Conservation (phyloP, 2,329 filamentous ascomycete genomes). For the Xylariaceae sp. region DNA sequence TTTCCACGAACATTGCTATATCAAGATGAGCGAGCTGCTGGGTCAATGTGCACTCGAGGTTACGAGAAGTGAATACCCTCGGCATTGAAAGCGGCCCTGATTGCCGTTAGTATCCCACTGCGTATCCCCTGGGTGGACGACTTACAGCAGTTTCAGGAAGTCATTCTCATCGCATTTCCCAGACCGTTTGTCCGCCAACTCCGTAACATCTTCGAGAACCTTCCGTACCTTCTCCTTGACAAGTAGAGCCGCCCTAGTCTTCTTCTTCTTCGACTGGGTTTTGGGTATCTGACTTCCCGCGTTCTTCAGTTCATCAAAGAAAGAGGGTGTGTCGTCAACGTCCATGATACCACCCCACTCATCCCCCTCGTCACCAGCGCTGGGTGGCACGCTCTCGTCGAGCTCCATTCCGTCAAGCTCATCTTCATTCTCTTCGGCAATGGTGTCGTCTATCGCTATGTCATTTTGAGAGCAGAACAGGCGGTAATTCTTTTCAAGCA, state of each 20-base stretch:
- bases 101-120: not conserved
- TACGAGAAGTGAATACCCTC: slow-evolving; percentile 89
- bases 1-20: too few species aligned
- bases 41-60: slow-evolving; percentile 15
- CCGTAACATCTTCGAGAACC: slow-evolving; percentile 76
- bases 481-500: slow-evolving; percentile 85
- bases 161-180: slow-evolving; percentile 90
- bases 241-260: slow-evolving; percentile 73
- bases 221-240: slow-evolving; percentile 84
- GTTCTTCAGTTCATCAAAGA: slow-evolving; percentile 66
- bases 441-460: slow-evolving; percentile 68
- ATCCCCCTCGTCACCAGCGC: slow-evolving; percentile 30
- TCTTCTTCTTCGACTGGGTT: slow-evolving; percentile 67
- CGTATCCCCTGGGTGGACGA: not conserved
- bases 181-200: slow-evolving; percentile 74
- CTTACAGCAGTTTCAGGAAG: slow-evolving; percentile 68
- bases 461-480: slow-evolving; percentile 88
- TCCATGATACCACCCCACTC: slow-evolving; percentile 49
- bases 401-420: slow-evolving; percentile 33
- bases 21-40: too few species aligned
- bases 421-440: slow-evolving; percentile 39
- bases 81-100: slow-evolving; percentile 69
- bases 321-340: slow-evolving; percentile 65
- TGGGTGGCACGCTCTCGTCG: slow-evolving; percentile 38
- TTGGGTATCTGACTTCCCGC: slow-evolving; percentile 40